These are phyloP conservation scores for Aaosphaeria pasadenensis DNA, from an alignment of 2,329 filamentous ascomycete genomes.

Conservation along the genomic window DNA sequence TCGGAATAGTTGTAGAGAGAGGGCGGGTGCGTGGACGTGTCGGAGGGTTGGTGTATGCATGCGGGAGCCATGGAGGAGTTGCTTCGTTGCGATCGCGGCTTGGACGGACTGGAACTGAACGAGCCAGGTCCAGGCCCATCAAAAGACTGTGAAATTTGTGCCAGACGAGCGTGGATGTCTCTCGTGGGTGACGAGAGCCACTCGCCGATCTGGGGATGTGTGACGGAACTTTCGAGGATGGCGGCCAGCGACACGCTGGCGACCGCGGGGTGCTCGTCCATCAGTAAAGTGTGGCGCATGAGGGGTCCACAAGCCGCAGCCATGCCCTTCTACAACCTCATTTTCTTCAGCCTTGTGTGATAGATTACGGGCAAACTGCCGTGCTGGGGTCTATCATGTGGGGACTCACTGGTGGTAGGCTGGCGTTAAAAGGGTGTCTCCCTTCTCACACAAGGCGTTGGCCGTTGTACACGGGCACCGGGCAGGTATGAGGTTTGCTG, in stretches of 20 bases:
- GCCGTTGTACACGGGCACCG: too few species aligned
- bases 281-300: constrained; percentile 11
- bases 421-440: too few species aligned
- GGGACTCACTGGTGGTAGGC: too few species aligned
- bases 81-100: constrained; percentile 12
- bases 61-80: constrained; percentile 31
- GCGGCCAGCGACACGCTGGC: constrained; percentile 13
- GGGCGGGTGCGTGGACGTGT: constrained; percentile 17
- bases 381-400: background rate
- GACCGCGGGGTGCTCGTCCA: constrained; percentile 4
- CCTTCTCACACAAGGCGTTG: too few species aligned
- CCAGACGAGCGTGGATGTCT: constrained; percentile 25
- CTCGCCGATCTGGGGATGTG: constrained; percentile 15
- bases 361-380: background rate
- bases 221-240: constrained; percentile 18
- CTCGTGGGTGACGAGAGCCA: constrained; percentile 22
- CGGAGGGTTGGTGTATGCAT: constrained; percentile 22
- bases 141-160: constrained; percentile 14
- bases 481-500: too few species aligned
- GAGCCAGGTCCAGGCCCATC: constrained; percentile 1
- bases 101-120: constrained; percentile 5
- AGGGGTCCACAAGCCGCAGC: constrained; percentile 7
- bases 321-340: constrained; percentile 2
- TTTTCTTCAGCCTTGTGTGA: background rate
- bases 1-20: constrained; percentile 23